Base-by-base conservation (phyloP, 2,329 filamentous ascomycete species). In the Fusarium domesticum region DNA sequence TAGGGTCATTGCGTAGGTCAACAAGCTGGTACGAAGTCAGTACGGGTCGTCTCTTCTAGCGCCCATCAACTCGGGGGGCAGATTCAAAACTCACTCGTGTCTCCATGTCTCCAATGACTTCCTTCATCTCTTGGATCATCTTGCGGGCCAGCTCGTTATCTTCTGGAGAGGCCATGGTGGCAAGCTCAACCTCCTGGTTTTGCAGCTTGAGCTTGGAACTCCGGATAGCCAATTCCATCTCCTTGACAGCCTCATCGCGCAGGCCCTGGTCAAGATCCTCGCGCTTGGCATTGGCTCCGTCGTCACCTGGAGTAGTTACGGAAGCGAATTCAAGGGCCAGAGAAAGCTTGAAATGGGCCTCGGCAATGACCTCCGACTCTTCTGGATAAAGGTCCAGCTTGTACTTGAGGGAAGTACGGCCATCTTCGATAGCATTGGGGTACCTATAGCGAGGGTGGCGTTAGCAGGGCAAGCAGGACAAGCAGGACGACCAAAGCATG, bases 321-420 rank as follows among this genome's bases (percentile, higher is more conserved):
- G 89, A 93, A 4, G 89, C 89, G 58, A 97, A 97, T 64, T 98
- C 93, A 19, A 98, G 78, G 0, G 93, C 93, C 14, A 98, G 80
- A 0, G 92, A 96, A 18, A 98, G 83, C 70, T 96, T 97, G 74
- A 87, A 98, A 71, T 98, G 90, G 14, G 89, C 92, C 72, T 98
- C 93, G 33, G 93, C 92, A 44, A 97, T 79, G 39, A 95, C 78
- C 57, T 90, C 87, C 12, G 88, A 89, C 50, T 95, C 89, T 38
- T 85, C 77, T 0, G 88, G 78, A 63, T 89, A 90, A 3, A 97
- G 77, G 39, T 86, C 78, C 57, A 87, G 71, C 69, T 95, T 95
- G 60, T 95, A 80, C 32, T 80, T 79, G 37, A 97, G 79, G 1
- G 90, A 84, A 12, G 85, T 81, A 57, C 83, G 83, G 40, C 89